These are phyloP conservation scores for Macrophomina pseudophaseolina DNA, from an alignment of 2,329 filamentous ascomycete species.

Conservation along the genomic window DNA sequence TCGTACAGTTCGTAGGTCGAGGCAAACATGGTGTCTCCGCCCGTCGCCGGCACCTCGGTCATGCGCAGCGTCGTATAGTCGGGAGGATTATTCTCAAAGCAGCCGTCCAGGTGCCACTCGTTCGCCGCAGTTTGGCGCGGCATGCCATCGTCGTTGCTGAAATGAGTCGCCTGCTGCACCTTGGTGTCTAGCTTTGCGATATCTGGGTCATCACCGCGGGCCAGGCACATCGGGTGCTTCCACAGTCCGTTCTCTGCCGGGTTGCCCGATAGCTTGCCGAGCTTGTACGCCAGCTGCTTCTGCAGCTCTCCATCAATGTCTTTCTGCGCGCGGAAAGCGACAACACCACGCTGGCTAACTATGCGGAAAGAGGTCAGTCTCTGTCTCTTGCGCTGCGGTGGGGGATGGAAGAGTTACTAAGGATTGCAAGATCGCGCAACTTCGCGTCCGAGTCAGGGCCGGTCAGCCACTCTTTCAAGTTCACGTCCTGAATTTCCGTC, in stretches of 20 bases:
- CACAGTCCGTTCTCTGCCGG: slow-evolving; percentile 62
- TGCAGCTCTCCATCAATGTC: slow-evolving; percentile 56
- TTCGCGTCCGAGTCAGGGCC: slow-evolving; percentile 67
- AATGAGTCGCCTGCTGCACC: slow-evolving; percentile 40
- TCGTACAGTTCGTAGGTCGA: slow-evolving; percentile 48
- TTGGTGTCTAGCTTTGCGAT: slow-evolving; percentile 42
- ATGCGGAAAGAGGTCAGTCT: slow-evolving; percentile 22
- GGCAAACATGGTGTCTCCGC: slow-evolving; percentile 49
- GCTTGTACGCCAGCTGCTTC: slow-evolving; percentile 57
- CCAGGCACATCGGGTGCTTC: slow-evolving; percentile 61
- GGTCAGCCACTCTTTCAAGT: slow-evolving; percentile 67
- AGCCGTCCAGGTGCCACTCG: slow-evolving; percentile 59
- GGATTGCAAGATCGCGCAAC: slow-evolving; percentile 64
- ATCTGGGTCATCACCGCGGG: slow-evolving; percentile 48
- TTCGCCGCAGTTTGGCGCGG: slow-evolving; percentile 41
- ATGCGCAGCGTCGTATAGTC: slow-evolving; percentile 47
- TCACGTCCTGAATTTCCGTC: slow-evolving; percentile 61
- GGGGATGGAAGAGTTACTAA: slow-evolving; percentile 32
- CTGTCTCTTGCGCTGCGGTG: not conserved
- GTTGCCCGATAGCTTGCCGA: slow-evolving; percentile 64
- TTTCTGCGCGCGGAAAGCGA: slow-evolving; percentile 60
- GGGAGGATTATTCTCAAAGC: slow-evolving; percentile 47
- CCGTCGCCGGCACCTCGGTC: slow-evolving; percentile 40
- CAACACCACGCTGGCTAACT: slow-evolving; percentile 60
- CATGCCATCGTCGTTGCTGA: slow-evolving; percentile 30